Conservation (phyloP, 2,329 filamentous ascomycete genomes). For the Trichoderma aggressivum region DNA sequence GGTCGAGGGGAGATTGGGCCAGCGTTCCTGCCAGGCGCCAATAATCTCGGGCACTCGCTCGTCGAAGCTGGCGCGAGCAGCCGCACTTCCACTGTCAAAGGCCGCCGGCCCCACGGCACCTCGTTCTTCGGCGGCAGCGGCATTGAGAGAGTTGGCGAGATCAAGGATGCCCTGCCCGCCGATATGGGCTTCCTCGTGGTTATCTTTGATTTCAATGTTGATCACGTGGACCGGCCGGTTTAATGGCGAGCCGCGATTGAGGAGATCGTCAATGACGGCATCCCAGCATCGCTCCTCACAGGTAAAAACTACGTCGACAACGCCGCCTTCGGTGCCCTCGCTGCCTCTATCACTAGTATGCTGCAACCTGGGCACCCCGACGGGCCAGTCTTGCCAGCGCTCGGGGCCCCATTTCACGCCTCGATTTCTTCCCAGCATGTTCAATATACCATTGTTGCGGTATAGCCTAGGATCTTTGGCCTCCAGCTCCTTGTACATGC, state of each 20-base stretch:
- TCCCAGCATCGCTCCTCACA: slow-evolving; percentile 99
- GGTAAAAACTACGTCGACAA: slow-evolving; percentile 93
- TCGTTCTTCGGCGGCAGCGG: slow-evolving; percentile 73
- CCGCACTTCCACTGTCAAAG: slow-evolving; percentile 67
- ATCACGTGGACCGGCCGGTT: slow-evolving; percentile 96
- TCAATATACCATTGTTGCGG: slow-evolving; percentile 85
- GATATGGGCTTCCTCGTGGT: slow-evolving; percentile 91
- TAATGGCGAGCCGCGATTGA: slow-evolving; percentile 77
- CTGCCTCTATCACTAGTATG: slow-evolving; percentile 73
- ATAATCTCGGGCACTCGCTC: slow-evolving; percentile 90
- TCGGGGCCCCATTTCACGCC: slow-evolving; percentile 93
- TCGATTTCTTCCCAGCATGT: slow-evolving; percentile 92
- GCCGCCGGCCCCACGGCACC: slow-evolving; percentile 58
- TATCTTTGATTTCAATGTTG: slow-evolving; percentile 97
- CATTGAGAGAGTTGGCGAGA: slow-evolving; percentile 79
- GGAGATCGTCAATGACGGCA: slow-evolving; percentile 89
- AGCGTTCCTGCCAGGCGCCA: slow-evolving; percentile 89
- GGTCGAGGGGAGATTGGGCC: slow-evolving; percentile 84
- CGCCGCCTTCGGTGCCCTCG: slow-evolving; percentile 77
- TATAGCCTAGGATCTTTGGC: slow-evolving; percentile 85
- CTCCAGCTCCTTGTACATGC: slow-evolving; percentile 89
- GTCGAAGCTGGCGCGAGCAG: slow-evolving; percentile 76
- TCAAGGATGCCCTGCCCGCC: slow-evolving; percentile 91
- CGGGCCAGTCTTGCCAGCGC: slow-evolving; percentile 95
- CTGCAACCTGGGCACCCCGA: slow-evolving; percentile 78